These are phyloP conservation scores for Plasmodium coatneyi DNA, from an alignment of 169 alveolate species.

Conservation along the genomic window DNA sequence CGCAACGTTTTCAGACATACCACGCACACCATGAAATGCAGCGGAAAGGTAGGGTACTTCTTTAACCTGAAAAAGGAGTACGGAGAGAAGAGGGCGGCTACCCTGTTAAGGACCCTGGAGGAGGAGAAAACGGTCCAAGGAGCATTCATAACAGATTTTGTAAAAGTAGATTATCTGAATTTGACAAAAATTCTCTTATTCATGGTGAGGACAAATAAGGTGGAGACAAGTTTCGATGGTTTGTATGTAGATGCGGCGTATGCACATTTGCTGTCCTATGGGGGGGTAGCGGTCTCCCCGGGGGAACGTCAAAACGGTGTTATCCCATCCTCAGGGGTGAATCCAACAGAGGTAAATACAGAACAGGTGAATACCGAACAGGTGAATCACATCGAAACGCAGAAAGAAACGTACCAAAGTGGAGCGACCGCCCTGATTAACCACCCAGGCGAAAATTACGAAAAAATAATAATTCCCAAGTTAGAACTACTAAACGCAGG, in stretches of 20 bases:
- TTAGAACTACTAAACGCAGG: conserved; percentile 21
- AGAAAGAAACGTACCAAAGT: not conserved
- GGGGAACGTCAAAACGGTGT: not conserved
- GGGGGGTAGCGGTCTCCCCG: not conserved
- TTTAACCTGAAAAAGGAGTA: conserved; percentile 62
- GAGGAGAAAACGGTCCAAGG: conserved; percentile 41
- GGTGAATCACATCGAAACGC: not conserved
- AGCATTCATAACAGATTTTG: conserved; percentile 47
- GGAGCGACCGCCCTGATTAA: not conserved
- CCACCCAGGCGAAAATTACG: not conserved
- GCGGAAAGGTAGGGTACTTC: conserved; percentile 56
- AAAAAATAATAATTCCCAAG: conserved; percentile 32
- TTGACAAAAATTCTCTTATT: conserved; percentile 27
- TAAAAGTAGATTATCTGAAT: conserved; percentile 39
- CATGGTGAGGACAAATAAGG: conserved; percentile 12
- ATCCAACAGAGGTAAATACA: not conserved
- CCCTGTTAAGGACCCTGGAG: conserved; percentile 9
- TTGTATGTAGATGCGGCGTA: conserved; percentile 38
- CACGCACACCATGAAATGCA: conserved; percentile 43
- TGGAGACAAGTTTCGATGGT: conserved; percentile 37
- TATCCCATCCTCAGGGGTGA: too few species aligned
- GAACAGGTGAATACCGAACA: too few species aligned
- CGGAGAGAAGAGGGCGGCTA: conserved; percentile 55
- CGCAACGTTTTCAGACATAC: not conserved
- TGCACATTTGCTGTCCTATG: not conserved